These are phyloP conservation scores for Ananas comosus DNA, from an alignment of 176 grass and related monocot species.

Conservation along the genomic window DNA sequence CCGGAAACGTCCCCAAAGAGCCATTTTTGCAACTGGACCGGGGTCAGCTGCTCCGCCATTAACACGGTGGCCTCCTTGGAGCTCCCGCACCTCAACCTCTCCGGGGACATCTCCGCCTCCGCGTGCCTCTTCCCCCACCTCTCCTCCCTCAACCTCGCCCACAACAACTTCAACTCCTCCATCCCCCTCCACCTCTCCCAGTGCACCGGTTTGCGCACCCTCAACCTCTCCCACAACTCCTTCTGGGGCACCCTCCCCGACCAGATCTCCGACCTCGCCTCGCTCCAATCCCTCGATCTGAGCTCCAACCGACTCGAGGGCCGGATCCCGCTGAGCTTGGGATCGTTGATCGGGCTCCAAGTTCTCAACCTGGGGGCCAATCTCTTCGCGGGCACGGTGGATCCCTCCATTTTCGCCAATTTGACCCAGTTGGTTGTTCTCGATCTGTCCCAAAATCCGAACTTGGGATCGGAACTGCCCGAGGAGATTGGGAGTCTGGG, in stretches of 20 bases:
- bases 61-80: constrained; percentile 24
- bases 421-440: constrained; percentile 45
- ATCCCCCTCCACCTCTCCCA: constrained; percentile 48
- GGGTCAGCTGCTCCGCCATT: constrained; percentile 32
- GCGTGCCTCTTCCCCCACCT: constrained; percentile 49
- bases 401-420: constrained; percentile 44
- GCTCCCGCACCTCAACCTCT: constrained; percentile 44
- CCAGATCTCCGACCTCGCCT: constrained; percentile 38
- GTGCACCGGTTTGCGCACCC: constrained; percentile 38
- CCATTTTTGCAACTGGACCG: constrained; percentile 58
- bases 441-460: constrained; percentile 63
- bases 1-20: neutral
- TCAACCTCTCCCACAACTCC: constrained; percentile 47
- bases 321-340: constrained; percentile 29
- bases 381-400: constrained; percentile 53
- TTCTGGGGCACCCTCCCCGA: constrained; percentile 68
- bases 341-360: constrained; percentile 30
- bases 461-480: constrained; percentile 46
- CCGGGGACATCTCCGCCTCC: constrained; percentile 37
- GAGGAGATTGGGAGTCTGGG: constrained; percentile 34
- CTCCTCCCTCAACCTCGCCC: constrained; percentile 37
- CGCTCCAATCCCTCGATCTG: constrained; percentile 49
- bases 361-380: constrained; percentile 57
- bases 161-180: constrained; percentile 62
- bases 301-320: constrained; percentile 63